phyloP scores from a whole-genome alignment of 2,329 filamentous ascomycete species.

The Cordyceps cicadae region DNA sequence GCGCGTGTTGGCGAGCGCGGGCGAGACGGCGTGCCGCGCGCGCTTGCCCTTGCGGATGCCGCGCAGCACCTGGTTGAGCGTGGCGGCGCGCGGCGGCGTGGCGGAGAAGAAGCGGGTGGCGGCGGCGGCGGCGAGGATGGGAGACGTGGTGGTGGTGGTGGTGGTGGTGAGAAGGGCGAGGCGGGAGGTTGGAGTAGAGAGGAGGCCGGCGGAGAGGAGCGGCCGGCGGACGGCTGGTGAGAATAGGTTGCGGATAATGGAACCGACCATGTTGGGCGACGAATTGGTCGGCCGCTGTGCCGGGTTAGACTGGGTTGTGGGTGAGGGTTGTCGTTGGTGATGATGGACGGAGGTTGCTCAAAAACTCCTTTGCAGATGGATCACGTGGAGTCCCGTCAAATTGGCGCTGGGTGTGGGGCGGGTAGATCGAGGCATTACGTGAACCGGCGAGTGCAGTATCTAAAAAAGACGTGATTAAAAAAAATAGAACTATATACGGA shows the following conservation, averaged over 20 bases:
- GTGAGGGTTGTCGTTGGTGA: background rate
- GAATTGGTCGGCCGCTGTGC: background rate
- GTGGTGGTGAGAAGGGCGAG: conserved; percentile 13
- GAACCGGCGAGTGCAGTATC: background rate
- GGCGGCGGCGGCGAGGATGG: conserved; percentile 25
- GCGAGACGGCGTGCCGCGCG: conserved; percentile 79
- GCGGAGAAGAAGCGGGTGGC: conserved; percentile 41
- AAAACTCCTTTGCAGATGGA: conserved; percentile 4
- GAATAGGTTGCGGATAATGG: conserved; percentile 29
- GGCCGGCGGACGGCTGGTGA: conserved; percentile 23
- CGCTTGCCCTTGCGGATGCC: conserved; percentile 73
- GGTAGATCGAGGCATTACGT: background rate
- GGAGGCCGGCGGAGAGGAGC: conserved; percentile 16
- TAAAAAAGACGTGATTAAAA: no score
- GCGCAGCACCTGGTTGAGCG: conserved; percentile 64
- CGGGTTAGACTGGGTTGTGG: background rate
- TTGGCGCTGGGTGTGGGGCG: conserved; percentile 4
- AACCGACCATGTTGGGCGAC: conserved; percentile 25
- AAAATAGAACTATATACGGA: no score
- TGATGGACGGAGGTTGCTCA: background rate
- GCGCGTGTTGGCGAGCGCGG: conserved; percentile 61
- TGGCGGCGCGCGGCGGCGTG: conserved; percentile 49
- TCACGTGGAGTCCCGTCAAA: conserved; percentile 2
- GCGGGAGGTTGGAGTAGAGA: conserved; percentile 9
- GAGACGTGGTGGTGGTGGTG: conserved; percentile 13